Conservation (phyloP, 805 yeast species). For the Saccharomycopsis sp. region DNA sequence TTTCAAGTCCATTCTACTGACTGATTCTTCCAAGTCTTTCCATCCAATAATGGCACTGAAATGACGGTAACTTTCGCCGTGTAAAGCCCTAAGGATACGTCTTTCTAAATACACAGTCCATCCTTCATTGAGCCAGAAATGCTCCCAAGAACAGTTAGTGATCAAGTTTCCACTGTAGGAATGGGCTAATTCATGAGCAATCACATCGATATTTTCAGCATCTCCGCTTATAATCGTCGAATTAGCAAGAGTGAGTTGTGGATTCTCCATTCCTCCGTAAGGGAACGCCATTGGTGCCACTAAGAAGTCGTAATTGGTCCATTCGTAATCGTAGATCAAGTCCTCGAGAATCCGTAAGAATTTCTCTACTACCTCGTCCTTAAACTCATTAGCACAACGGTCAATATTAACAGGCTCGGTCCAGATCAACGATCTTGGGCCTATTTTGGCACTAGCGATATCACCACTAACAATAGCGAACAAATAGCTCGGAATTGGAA, state of each 20-base stretch:
- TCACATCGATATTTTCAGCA: slow-evolving; percentile 77
- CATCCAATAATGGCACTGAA: slow-evolving; percentile 84
- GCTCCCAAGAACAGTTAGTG: slow-evolving; percentile 88
- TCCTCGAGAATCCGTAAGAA: slow-evolving; percentile 75
- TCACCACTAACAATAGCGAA: slow-evolving; percentile 85
- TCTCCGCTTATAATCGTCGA: slow-evolving; percentile 85
- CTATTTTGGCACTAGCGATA: slow-evolving; percentile 56
- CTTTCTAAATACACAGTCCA: slow-evolving; percentile 93
- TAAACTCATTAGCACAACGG: slow-evolving; percentile 73
- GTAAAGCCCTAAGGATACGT: slow-evolving; percentile 68
- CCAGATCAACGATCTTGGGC: slow-evolving; percentile 82
- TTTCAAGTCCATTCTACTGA: slow-evolving; percentile 57
- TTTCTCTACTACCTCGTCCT: slow-evolving; percentile 65
- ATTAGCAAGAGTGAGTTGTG: slow-evolving; percentile 85
- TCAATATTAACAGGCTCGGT: slow-evolving; percentile 66
- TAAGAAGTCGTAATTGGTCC: slow-evolving; percentile 77
- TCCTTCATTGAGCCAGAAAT: slow-evolving; percentile 92
- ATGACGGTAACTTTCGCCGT: slow-evolving; percentile 73
- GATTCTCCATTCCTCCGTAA: slow-evolving; percentile 95
- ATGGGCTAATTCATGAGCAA: slow-evolving; percentile 91
- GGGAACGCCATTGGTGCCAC: slow-evolving; percentile 76
- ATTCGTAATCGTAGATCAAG: slow-evolving; percentile 71
- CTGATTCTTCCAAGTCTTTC: slow-evolving; percentile 67
- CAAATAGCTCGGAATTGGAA: slow-evolving; percentile 81
- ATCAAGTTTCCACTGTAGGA: slow-evolving; percentile 91